A percentile compares a stretch with the other conserved stretches of the same genome.
Evolutionary conservation across 2,329 filamentous ascomycete species (phyloP).

Genomic region (Colletotrichum cereale): DNA sequence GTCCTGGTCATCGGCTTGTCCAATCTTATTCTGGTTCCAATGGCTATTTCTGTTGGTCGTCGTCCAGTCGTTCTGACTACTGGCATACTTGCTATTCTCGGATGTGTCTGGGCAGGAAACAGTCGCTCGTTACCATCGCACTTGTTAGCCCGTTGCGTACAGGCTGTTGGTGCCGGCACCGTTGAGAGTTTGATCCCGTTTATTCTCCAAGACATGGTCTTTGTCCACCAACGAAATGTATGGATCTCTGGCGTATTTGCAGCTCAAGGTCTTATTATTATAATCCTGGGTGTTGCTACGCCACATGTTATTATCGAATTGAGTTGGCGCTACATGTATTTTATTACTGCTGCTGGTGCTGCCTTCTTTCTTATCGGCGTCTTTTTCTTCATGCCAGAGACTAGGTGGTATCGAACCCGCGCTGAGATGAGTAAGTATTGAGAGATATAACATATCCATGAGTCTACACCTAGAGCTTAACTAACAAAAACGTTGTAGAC

Average conservation of each 20-base stretch:
- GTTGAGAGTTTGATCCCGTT: constrained; percentile 53
- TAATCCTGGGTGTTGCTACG: constrained; percentile 45
- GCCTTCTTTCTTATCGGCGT: constrained; percentile 47
- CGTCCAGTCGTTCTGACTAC: constrained; percentile 51
- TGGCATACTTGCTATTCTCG: constrained; percentile 47
- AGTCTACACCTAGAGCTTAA: fast-evolving
- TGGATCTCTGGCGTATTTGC: constrained; percentile 49
- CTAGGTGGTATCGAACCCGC: constrained; percentile 47
- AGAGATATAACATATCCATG: not conserved
- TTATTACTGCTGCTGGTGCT: constrained; percentile 46
- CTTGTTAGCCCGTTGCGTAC: constrained; percentile 48
- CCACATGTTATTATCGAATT: constrained; percentile 48
- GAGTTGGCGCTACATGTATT: constrained; percentile 53
- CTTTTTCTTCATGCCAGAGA: constrained; percentile 51
- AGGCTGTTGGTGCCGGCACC: constrained; percentile 51
- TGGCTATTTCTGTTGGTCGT: constrained; percentile 52
- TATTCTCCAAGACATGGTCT: constrained; percentile 54
- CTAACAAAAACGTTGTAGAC: constrained; percentile 21
- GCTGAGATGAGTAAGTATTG: constrained; percentile 45
- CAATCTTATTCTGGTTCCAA: constrained; percentile 51
- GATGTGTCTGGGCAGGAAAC: constrained; percentile 51
- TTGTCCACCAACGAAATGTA: constrained; percentile 52
- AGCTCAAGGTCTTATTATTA: constrained; percentile 47
- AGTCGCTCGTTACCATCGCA: constrained; percentile 48
- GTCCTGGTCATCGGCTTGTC: constrained; percentile 51